Conservation (phyloP, 2,329 filamentous ascomycete genomes). For the Pseudogymnoascus sp. region DNA sequence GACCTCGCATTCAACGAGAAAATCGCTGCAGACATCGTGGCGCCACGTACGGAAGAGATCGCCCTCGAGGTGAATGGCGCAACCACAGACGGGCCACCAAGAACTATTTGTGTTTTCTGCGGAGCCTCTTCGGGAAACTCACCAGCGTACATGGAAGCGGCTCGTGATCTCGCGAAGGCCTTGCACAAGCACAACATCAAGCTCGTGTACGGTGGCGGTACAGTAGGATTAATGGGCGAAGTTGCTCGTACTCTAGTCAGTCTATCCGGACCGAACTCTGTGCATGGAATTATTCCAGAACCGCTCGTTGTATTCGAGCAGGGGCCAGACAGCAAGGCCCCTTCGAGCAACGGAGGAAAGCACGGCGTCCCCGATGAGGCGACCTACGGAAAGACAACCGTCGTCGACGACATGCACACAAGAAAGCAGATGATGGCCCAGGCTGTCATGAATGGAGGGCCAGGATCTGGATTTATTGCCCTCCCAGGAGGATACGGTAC, state of each 20-base stretch:
- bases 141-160: conserved; percentile 69
- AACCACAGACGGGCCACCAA: background rate
- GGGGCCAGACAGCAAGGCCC: conserved; percentile 47
- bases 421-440: conserved; percentile 90
- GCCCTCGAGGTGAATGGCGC: background rate
- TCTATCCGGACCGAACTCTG: conserved; percentile 68
- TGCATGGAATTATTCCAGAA: conserved; percentile 90
- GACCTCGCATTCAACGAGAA: conserved; percentile 3
- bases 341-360: conserved; percentile 32
- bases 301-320: conserved; percentile 75
- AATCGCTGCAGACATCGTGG: background rate
- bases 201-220: conserved; percentile 92
- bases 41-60: background rate
- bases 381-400: conserved; percentile 73
- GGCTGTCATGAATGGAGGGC: conserved; percentile 73
- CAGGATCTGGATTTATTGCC: conserved; percentile 82
- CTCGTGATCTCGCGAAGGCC: conserved; percentile 62
- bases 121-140: conserved; percentile 69
- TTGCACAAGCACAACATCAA: conserved; percentile 72
- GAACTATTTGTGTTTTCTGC: conserved; percentile 80
- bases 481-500: conserved; percentile 88
- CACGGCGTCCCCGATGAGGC: conserved; percentile 40
- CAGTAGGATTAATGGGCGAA: conserved; percentile 92
- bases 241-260: conserved; percentile 71
- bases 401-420: conserved; percentile 93